Base-by-base conservation (phyloP, 2,329 filamentous ascomycete genomes). In the Macrophomina phaseolina region DNA sequence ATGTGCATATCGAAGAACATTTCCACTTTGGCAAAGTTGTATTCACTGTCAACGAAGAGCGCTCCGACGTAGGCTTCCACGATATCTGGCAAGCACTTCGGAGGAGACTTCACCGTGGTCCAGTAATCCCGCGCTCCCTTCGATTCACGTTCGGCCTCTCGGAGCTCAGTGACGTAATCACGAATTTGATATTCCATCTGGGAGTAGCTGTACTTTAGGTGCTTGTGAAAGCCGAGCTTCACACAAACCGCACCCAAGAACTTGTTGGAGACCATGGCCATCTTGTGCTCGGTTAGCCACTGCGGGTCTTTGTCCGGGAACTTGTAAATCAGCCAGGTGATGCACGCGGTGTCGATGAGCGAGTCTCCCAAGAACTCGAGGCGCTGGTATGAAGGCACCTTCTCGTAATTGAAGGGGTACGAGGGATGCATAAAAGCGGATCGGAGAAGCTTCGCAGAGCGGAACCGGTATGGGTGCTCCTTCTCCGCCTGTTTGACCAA, bases 251-350 rank as follows among this genome's bases (percentile, higher is more conserved):
- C 92, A 1, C 91, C 93, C 1, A 97, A 85, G 74, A 98, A 99
- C 68, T 94, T 93, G 80, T 99, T 99, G 64, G 92, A 95, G 0
- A 95, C 94, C 92, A 99, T 97, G n/a, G 94, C 93, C 89, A 96
- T 97, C 81, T 98, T 98, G 84, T 98, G 94, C 79, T 98, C 95
- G 0, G 95, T 98, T 67, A 99, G 84, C 94, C 94, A 98, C 76
- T 98, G 94, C 0, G 95, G 94, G 73, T 97, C 93, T 67, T 90
- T 91, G 62, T 87, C 82, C 0, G 93, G 93, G 71, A 91, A 93
- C 3, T 83, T 84, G 71, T 89, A 85, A 79, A 93, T 98, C 4
- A 99, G 84, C 72, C 92, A 89, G 71, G 94, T 91, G 65, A 98
- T 90, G 72, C 90, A 92, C 11, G 85, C 90, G 87, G 94, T 91